phyloP scores from a whole-genome alignment of 2,329 filamentous ascomycete species.

The Ascochyta fabae region DNA sequence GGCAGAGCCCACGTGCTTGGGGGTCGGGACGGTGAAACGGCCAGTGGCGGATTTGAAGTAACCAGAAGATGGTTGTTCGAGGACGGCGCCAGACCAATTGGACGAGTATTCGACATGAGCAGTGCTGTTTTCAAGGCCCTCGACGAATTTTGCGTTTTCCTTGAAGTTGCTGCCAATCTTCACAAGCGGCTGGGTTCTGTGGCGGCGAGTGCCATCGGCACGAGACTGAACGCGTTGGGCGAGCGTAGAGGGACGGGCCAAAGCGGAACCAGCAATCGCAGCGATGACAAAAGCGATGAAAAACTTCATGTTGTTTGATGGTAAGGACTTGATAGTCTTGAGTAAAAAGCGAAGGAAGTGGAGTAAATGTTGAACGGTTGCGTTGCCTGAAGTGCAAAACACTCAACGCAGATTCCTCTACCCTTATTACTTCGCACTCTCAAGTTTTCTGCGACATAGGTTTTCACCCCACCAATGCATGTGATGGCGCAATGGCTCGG shows the following conservation, averaged over 20 bases:
- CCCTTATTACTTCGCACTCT: slow-evolving; percentile 3
- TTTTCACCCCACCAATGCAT: neutral
- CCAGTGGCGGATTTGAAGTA: slow-evolving; percentile 62
- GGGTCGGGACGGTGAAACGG: slow-evolving; percentile 61
- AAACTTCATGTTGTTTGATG: slow-evolving; percentile 22
- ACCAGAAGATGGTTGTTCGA: slow-evolving; percentile 47
- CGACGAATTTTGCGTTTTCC: slow-evolving; percentile 17
- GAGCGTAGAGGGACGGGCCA: slow-evolving; percentile 24
- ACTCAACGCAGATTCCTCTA: neutral
- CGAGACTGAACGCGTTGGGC: slow-evolving; percentile 24
- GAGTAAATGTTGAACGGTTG: slow-evolving; percentile 1
- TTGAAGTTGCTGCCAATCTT: slow-evolving; percentile 21
- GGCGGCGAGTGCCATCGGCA: slow-evolving; percentile 21
- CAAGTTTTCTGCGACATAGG: neutral
- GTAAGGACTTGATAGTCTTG: neutral
- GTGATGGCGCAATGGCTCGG: neutral
- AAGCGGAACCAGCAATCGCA: slow-evolving; percentile 18
- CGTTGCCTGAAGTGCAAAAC: neutral
- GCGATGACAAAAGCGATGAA: slow-evolving; percentile 16
- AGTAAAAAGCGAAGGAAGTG: neutral
- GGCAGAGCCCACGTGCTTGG: slow-evolving; percentile 49
- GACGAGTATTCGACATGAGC: slow-evolving; percentile 58
- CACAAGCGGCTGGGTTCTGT: slow-evolving; percentile 23
- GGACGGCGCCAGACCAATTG: slow-evolving; percentile 67
- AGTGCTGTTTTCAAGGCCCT: slow-evolving; percentile 41